Percentiles rank a stretch among this genome's conserved stretches.
Evolutionary conservation across 768 basidiomycete genomes (phyloP).

Genomic region (Tulasnella sp.): DNA sequence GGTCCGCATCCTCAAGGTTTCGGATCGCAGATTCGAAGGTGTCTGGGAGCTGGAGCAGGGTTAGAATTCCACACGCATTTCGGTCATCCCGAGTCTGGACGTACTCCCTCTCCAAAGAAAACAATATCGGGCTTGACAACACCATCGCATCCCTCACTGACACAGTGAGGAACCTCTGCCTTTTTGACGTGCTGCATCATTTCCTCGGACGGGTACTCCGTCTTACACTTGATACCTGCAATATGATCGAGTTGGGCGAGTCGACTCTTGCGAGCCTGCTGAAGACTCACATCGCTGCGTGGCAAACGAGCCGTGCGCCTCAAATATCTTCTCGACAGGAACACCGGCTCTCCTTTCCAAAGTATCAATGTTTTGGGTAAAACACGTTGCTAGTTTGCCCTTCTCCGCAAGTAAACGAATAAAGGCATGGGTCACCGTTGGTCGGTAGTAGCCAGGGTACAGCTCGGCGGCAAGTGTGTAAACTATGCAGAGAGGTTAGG

Average conservation of each 20-base stretch:
- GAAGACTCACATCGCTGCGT: constrained; percentile 51
- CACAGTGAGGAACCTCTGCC: constrained; percentile 64
- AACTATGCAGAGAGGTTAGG: constrained; percentile 36
- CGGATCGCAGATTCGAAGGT: constrained; percentile 53
- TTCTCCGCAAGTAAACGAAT: constrained; percentile 70
- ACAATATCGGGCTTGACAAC: constrained; percentile 92
- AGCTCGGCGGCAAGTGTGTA: constrained; percentile 90
- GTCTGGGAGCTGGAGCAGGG: constrained; percentile 52
- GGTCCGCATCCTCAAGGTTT: constrained; percentile 57
- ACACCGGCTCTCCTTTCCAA: constrained; percentile 81
- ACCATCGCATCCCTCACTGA: constrained; percentile 46
- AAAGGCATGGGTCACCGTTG: constrained; percentile 86
- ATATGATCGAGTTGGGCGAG: neutral
- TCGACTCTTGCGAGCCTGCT: no score
- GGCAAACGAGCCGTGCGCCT: constrained; percentile 96
- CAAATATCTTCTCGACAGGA: constrained; percentile 64
- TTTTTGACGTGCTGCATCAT: constrained; percentile 55
- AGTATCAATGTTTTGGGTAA: constrained; percentile 87
- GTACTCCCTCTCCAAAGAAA: constrained; percentile 76
- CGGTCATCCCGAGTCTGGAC: constrained; percentile 26
- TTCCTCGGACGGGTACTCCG: constrained; percentile 50
- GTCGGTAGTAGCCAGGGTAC: constrained; percentile 82
- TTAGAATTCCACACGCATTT: neutral
- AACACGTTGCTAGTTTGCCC: constrained; percentile 61
- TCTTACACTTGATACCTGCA: constrained; percentile 50